phyloP scores from a whole-genome alignment of 768 basidiomycete genomes.

The Suillus fuscotomentosus region DNA sequence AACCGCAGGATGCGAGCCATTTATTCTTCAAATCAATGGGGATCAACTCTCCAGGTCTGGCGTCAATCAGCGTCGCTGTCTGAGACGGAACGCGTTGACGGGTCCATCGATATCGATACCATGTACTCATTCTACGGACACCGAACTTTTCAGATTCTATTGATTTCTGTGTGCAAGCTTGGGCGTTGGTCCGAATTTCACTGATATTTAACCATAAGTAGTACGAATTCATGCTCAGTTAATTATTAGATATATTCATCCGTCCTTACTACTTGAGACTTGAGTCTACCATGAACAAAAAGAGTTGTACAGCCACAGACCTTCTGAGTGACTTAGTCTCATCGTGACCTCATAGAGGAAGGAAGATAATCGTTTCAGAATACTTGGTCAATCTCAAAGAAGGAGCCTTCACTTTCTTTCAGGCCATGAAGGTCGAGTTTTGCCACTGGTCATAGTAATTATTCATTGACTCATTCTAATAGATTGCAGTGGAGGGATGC shows the following conservation, averaged over 20 bases:
- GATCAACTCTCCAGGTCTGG: neutral
- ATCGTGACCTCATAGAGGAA: neutral
- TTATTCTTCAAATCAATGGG: neutral
- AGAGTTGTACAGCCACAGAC: neutral
- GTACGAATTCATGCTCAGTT: too few relatives aligned
- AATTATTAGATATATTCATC: too few relatives aligned
- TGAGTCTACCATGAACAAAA: too few relatives aligned
- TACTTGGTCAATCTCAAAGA: neutral
- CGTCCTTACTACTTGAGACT: too few relatives aligned
- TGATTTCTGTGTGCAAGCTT: neutral
- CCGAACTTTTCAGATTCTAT: neutral
- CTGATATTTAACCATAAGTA: too few relatives aligned
- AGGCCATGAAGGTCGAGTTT: neutral
- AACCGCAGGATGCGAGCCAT: neutral
- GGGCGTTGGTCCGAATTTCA: too few relatives aligned
- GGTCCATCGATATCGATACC: too few relatives aligned
- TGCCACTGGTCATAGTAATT: too few relatives aligned
- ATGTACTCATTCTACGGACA: neutral
- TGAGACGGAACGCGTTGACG: neutral
- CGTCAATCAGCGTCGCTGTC: neutral
- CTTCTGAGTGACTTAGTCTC: neutral
- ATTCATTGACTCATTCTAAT: neutral
- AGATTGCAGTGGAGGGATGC: slow-evolving; percentile 93
- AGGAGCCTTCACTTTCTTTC: neutral
- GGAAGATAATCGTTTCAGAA: neutral